phyloP scores from a whole-genome alignment of 1,284 basidiomycete species.

The Cutaneotrichosporon sp. region DNA sequence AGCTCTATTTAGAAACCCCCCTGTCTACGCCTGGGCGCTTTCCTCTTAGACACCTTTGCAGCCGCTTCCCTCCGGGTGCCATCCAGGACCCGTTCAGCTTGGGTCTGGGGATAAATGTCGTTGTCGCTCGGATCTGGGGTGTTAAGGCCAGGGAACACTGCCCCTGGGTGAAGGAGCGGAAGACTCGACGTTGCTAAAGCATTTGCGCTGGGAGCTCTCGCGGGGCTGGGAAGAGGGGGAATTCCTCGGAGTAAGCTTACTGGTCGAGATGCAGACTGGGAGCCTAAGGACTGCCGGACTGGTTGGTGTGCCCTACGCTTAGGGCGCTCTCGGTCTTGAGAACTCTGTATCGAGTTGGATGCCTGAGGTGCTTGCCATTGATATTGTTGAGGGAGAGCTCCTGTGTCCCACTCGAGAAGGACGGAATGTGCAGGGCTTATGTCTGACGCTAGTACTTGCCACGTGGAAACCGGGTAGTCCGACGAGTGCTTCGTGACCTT shows the following conservation, averaged over 20 bases:
- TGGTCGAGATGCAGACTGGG: not conserved
- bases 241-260: not conserved
- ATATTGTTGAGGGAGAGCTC: slow-evolving; percentile 17
- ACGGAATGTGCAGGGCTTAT: slow-evolving; percentile 7
- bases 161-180: no score
- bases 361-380: no score
- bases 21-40: slow-evolving; percentile 30
- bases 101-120: slow-evolving; percentile 13
- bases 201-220: no score
- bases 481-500: no score
- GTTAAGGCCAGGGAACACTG: no score
- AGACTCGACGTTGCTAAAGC: no score
- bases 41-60: slow-evolving; percentile 20
- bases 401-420: slow-evolving; percentile 30
- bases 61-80: slow-evolving; percentile 23
- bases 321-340: no score
- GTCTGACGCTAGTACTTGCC: not conserved
- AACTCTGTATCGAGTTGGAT: no score
- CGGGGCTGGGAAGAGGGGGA: not conserved
- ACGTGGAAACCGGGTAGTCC: no score
- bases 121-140: not conserved
- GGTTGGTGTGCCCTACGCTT: no score
- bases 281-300: no score
- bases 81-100: slow-evolving; percentile 32
- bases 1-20: slow-evolving; percentile 44